A percentile compares a stretch with the other conserved stretches of the same genome.
phyloP scores from a whole-genome alignment of 495 filamentous ascomycete species.

The Neurospora sp. region DNA sequence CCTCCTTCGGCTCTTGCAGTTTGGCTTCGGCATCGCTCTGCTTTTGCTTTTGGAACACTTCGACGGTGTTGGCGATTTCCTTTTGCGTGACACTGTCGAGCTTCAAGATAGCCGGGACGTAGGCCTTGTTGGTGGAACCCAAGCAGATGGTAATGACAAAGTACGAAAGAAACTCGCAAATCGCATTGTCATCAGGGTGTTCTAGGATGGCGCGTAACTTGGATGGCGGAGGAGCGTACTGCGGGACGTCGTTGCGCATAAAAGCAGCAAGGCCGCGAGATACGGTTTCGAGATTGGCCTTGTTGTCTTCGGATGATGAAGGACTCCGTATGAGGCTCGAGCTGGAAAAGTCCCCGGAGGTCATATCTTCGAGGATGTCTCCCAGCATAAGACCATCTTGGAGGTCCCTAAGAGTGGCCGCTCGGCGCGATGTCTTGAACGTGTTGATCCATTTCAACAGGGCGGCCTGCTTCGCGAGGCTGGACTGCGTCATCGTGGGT shows the following conservation, averaged over 20 bases:
- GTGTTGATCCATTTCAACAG: constrained; percentile 37
- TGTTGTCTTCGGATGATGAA: constrained; percentile 43
- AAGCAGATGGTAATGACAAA: constrained; percentile 53
- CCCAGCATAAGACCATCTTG: constrained; percentile 70
- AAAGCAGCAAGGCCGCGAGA: constrained; percentile 56
- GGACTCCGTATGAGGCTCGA: constrained; percentile 55
- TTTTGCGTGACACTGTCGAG: constrained; percentile 23
- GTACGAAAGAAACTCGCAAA: constrained; percentile 51
- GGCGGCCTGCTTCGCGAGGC: constrained; percentile 23
- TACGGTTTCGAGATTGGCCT: constrained; percentile 57
- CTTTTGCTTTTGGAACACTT: constrained; percentile 15
- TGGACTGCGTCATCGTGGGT: constrained; percentile 19
- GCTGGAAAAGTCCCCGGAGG: constrained; percentile 52
- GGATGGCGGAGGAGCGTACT: constrained; percentile 21
- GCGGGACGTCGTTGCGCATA: constrained; percentile 35
- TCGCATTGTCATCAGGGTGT: constrained; percentile 24
- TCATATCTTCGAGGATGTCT: constrained; percentile 48
- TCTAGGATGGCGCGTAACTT: constrained; percentile 30
- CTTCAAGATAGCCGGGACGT: constrained; percentile 36
- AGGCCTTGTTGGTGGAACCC: constrained; percentile 43
- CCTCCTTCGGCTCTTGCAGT: background rate
- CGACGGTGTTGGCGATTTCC: constrained; percentile 25
- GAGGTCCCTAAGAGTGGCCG: constrained; percentile 45
- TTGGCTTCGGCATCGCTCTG: constrained; percentile 8
- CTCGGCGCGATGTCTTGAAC: constrained; percentile 23